Evolutionary conservation across 345 rosid species (phyloP).

Genomic region (Gynandropsis gynandra): DNA sequence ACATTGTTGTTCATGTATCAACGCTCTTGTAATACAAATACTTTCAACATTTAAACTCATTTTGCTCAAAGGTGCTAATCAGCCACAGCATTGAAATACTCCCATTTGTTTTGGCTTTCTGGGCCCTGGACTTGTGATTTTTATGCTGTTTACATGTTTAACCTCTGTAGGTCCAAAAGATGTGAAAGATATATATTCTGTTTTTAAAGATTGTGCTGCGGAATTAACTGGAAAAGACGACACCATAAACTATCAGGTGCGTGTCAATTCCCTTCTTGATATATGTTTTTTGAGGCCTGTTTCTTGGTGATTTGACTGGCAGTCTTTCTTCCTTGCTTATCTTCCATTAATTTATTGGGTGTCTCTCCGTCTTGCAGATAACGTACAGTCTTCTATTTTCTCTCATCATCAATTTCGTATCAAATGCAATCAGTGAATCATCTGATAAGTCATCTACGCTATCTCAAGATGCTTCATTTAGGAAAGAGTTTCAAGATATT

Average conservation of each 20-base stretch:
- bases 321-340: conserved; percentile 1
- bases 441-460: conserved; percentile 75
- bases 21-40: background rate
- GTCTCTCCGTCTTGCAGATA: conserved; percentile 49
- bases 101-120: conserved; percentile 2
- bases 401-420: conserved; percentile 70
- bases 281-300: conserved; percentile 16
- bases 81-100: background rate
- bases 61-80: background rate
- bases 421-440: conserved; percentile 79
- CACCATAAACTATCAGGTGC: conserved; percentile 71
- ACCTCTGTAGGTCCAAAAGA: conserved; percentile 58
- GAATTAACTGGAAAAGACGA: conserved; percentile 44
- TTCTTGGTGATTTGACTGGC: background rate
- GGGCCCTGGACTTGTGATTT: background rate
- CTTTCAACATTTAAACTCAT: background rate
- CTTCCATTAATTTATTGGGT: background rate
- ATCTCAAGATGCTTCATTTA: conserved; percentile 68
- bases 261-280: conserved; percentile 18
- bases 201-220: conserved; percentile 65
- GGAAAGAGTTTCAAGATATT: conserved; percentile 79
- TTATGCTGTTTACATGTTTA: conserved; percentile 19
- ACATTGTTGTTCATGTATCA: conserved; percentile 1
- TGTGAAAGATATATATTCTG: conserved; percentile 55
- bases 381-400: conserved; percentile 71